phyloP scores from a whole-genome alignment of 2,329 filamentous ascomycete genomes.

The Botrytis medusae region DNA sequence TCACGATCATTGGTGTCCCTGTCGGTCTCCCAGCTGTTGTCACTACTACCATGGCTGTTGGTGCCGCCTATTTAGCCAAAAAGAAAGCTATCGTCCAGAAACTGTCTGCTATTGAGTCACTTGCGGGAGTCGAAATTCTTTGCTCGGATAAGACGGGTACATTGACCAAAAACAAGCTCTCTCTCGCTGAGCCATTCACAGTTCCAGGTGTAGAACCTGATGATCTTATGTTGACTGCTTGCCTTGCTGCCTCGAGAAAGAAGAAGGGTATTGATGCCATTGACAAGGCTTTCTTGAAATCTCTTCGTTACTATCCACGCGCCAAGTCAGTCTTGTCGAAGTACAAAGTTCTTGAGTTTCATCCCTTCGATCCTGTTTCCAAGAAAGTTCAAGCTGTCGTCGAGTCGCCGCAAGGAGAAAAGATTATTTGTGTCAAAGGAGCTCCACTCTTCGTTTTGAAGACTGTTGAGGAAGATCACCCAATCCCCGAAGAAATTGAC shows the following conservation, averaged over 20 bases:
- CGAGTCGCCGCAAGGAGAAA: constrained; percentile 78
- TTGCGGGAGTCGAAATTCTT: constrained; percentile 89
- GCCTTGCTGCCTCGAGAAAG: constrained; percentile 85
- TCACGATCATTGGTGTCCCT: constrained; percentile 88
- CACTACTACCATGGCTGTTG: constrained; percentile 93
- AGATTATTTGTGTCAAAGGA: constrained; percentile 87
- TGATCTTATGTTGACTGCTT: constrained; percentile 90
- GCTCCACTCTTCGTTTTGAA: constrained; percentile 84
- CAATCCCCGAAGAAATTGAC: constrained; percentile 73
- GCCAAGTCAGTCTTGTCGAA: constrained; percentile 78
- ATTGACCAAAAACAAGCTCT: constrained; percentile 91
- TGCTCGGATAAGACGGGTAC: constrained; percentile 95
- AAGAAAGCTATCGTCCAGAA: constrained; percentile 94
- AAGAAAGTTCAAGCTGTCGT: constrained; percentile 89
- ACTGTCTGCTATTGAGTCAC: constrained; percentile 85
- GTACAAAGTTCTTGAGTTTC: constrained; percentile 83
- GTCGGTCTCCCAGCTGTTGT: constrained; percentile 92
- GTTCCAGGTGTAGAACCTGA: constrained; percentile 79
- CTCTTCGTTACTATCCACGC: constrained; percentile 76
- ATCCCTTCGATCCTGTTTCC: constrained; percentile 87
- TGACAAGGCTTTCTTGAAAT: constrained; percentile 91
- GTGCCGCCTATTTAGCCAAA: constrained; percentile 86
- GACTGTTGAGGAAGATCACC: constrained; percentile 82
- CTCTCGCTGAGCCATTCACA: constrained; percentile 79
- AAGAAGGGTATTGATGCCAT: constrained; percentile 95